Base-by-base conservation (phyloP, 1,284 basidiomycete genomes). In the Xerocomus tenax region DNA sequence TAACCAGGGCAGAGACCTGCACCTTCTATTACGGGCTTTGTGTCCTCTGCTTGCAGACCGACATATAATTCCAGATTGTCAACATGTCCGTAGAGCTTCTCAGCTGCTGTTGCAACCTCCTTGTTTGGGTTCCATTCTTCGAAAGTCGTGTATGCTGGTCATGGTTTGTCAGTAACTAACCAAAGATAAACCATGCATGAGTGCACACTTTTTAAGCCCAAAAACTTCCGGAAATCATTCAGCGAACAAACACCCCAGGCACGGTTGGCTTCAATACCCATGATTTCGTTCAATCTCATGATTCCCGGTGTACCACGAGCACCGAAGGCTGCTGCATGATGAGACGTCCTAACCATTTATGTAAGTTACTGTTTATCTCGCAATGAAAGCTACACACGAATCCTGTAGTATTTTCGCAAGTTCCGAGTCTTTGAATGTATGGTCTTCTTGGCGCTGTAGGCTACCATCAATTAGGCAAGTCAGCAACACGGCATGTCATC, bases 1-100 rank as follows among this genome's bases (percentile, higher is more conserved):
- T 87, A 91, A 9, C 84, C 78, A 53, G 87, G 87, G 67, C 88
- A 89, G 47, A 89, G 75, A 52, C 91, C 91, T 47, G 87, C 84
- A 43, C 88, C 87, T 0, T 82, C 79, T 28, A 84, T 76, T 45
- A 86, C 71, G 8, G 82, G 84, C 66, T 91, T 93, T 3, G 82
- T 73, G 54, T 84, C 78, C 59, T 88, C 85, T 1, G 71, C 79
- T 57, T 82, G 81, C 19, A 88, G 71, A 42, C 86, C 86, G 36
- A 81, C 80, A 58, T 92, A 91, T 8, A 93, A 74, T 66, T 94
- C 90, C 49, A 94, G 76, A 57, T 83, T 75, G 41, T 93, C 77
- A 52, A 91, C 84, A 62, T 85, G 60, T 9, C 81, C 81, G 47
- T 89, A 91, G 1, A 92, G 72, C 60, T 78, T 82, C 64, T 89